phyloP scores from a whole-genome alignment of 2,329 filamentous ascomycete species.

The Fusarium luffae region DNA sequence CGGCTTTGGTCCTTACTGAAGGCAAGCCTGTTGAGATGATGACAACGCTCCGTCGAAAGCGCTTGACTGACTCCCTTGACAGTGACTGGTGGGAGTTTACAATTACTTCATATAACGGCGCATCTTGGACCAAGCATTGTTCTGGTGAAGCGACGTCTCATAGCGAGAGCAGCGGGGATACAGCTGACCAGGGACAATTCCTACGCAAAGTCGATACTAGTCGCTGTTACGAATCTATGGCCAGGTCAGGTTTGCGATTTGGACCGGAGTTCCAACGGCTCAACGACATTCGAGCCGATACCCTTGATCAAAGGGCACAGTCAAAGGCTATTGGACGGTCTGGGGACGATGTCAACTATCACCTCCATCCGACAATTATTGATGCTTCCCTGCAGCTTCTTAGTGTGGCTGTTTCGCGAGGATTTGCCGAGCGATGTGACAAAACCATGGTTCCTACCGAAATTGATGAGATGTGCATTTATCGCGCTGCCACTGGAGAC shows the following conservation, averaged over 20 bases:
- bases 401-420: neutral
- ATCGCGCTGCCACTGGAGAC: neutral
- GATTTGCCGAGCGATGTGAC: neutral
- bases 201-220: neutral
- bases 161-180: neutral
- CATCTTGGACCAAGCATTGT: constrained; percentile 5
- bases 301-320: neutral
- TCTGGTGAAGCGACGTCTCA: constrained; percentile 1
- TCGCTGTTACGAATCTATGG: constrained; percentile 10
- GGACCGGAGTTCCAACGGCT: constrained; percentile 2
- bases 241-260: neutral
- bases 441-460: constrained; percentile 11
- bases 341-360: neutral
- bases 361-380: constrained; percentile 2
- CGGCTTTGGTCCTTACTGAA: neutral
- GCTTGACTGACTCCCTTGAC: constrained; percentile 2
- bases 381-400: constrained; percentile 3
- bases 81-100: constrained; percentile 12
- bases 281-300: neutral
- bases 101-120: constrained; percentile 1
- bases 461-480: neutral
- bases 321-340: neutral
- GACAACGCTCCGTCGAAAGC: neutral
- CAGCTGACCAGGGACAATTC: neutral
- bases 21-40: constrained; percentile 3